Conservation (phyloP, 192 early-diverging fungal genomes). For the Podila epicladia region DNA sequence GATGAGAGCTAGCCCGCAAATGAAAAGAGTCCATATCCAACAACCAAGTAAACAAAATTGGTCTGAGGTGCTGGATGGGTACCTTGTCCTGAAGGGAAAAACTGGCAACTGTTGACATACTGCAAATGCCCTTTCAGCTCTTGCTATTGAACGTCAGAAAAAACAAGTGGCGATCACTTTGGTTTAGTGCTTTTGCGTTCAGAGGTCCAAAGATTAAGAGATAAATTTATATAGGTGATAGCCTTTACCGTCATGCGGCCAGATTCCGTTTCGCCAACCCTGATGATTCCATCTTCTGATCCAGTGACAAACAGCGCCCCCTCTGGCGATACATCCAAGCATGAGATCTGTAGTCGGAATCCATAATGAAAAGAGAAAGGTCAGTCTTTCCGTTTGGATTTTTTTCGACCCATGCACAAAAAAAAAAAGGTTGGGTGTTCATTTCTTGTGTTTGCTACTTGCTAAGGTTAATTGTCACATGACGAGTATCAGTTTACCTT, state of each 20-base stretch:
- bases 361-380: not conserved
- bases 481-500: conserved; percentile 8
- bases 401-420: not conserved
- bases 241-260: conserved; percentile 50
- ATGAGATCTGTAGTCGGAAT: conserved; percentile 34
- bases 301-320: conserved; percentile 57
- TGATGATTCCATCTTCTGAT: conserved; percentile 45
- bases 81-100: conserved; percentile 83
- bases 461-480: no score
- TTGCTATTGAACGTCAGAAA: conserved; percentile 30
- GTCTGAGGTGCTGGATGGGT: not conserved
- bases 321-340: conserved; percentile 60
- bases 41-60: not conserved
- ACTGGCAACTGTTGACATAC: conserved; percentile 70
- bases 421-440: no score
- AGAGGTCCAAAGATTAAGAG: not conserved
- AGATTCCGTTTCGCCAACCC: conserved; percentile 51
- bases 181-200: not conserved
- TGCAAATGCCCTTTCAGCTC: conserved; percentile 71
- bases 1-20: not conserved
- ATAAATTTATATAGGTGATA: not conserved
- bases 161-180: not conserved
- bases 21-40: not conserved
- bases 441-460: no score
- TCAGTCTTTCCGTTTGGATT: not conserved